Evolutionary conservation across 2,329 filamentous ascomycete genomes (phyloP), one percentile per base, ranked within the genome.

Genomic region (Epicoccum sorghinum): DNA sequence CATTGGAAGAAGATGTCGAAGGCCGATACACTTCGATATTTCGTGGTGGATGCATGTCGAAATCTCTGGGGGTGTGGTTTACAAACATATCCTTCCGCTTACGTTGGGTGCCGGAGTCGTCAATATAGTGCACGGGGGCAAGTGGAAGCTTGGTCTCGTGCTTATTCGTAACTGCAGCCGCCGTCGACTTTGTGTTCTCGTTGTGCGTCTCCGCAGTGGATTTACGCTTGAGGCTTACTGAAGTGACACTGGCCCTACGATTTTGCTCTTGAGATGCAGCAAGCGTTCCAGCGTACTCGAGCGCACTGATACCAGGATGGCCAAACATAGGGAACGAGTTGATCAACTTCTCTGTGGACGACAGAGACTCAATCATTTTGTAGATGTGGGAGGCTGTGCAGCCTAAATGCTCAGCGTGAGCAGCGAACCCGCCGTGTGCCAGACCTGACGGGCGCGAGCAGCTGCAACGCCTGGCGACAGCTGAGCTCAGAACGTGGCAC

Each of bases 51-150:
- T 54, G 55, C 52, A 68, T 56, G 42, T 71, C 71, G 46, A 66
- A 68, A 36, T 57, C 51, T 32, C 69, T 62, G 27, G 71, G 71
- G 7, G 69, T 74, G 47, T 73, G 70, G 44, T 74, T 73, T 35
- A 72, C 60, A 43, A 72, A 73, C n/a, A 56, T 68, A 23, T 65
- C 68, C 50, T 64, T 67, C 10, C 62, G 58, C 52, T 65, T 60
- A 55, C 67, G 67, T 29, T 64, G 62, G 38, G 42, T 57, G 14
- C 58, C 62, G 41, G 58, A 58, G 36, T 69, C 64, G 37, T 65
- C 59, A 53, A 64, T 57, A 49, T 52, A 61, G 39, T 61, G 54
- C 33, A 62, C 52, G 9, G 59, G 62, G 10, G 58, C 49, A 22
- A 55, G 57, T 39, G 55, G 23, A 9, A 44, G 55, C 27, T 37